Evolutionary conservation across 225 moss, liverwort and hornwort genomes (phyloP).

Genomic region (Marchantia paleacea): DNA sequence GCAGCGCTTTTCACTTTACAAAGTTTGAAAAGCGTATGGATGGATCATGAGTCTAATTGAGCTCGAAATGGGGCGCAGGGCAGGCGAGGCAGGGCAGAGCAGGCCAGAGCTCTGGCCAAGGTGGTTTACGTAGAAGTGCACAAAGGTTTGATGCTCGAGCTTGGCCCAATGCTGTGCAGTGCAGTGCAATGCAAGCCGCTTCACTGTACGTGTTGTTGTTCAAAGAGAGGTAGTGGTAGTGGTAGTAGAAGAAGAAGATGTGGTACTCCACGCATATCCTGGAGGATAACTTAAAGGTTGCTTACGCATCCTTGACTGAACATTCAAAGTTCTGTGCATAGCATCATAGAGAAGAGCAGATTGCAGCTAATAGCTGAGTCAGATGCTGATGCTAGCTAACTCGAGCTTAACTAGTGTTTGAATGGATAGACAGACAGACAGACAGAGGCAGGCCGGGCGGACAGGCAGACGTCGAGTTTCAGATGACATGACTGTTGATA

Average conservation of each 20-base stretch:
- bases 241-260: too few relatives aligned
- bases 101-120: background rate
- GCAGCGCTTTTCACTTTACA: background rate
- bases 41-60: background rate
- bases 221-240: too few relatives aligned
- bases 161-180: background rate
- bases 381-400: too few relatives aligned
- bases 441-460: background rate
- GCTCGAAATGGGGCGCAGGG: background rate
- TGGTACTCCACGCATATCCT: background rate
- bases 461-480: too few relatives aligned
- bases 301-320: background rate
- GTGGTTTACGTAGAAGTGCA: background rate
- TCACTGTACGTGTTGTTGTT: background rate
- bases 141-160: background rate
- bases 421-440: background rate
- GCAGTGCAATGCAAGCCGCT: background rate
- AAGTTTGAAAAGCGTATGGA: background rate
- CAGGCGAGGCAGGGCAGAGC: background rate
- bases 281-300: background rate
- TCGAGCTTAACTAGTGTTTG: too few relatives aligned
- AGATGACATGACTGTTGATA: background rate
- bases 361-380: too few relatives aligned
- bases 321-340: background rate
- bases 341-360: too few relatives aligned